These are phyloP conservation scores for Ganoderma sp. DNA, from an alignment of 1,284 basidiomycete genomes.

Conservation along the genomic window DNA sequence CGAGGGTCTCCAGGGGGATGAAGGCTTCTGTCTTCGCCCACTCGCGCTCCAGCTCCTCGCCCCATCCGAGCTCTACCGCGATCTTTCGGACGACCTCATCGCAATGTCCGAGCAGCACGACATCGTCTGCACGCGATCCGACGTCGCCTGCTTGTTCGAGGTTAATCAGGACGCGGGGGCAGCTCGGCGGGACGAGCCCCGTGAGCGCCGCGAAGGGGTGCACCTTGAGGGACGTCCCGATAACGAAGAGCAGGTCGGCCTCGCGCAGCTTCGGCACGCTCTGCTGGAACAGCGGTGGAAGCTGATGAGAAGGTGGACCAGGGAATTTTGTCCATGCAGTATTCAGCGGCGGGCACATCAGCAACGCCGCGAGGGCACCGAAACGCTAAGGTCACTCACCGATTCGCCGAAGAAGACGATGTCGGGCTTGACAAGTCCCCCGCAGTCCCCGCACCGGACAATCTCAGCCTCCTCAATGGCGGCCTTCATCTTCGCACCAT, in stretches of 20 bases:
- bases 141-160: conserved; percentile 70
- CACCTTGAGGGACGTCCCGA: conserved; percentile 91
- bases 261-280: conserved; percentile 55
- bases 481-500: conserved; percentile 71
- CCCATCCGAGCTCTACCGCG: conserved; percentile 70
- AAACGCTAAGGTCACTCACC: conserved; percentile 46
- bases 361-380: neutral
- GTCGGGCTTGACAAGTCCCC: conserved; percentile 86
- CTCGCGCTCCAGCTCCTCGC: conserved; percentile 59
- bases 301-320: conserved; percentile 44
- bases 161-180: conserved; percentile 75
- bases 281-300: conserved; percentile 62
- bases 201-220: conserved; percentile 78
- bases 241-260: conserved; percentile 88
- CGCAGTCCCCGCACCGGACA: conserved; percentile 69
- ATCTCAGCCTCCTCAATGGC: conserved; percentile 64
- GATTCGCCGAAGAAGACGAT: conserved; percentile 95
- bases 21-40: conserved; percentile 58
- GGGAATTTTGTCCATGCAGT: neutral
- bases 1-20: conserved; percentile 25
- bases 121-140: conserved; percentile 59
- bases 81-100: conserved; percentile 67
- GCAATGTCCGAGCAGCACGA: conserved; percentile 70
- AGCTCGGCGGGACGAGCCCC: conserved; percentile 51
- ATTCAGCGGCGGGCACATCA: neutral